Evolutionary conservation across 441 rosid genomes (phyloP), one percentile per base, ranked within the genome.

Genomic region (Bocquillonia castaneifolia): DNA sequence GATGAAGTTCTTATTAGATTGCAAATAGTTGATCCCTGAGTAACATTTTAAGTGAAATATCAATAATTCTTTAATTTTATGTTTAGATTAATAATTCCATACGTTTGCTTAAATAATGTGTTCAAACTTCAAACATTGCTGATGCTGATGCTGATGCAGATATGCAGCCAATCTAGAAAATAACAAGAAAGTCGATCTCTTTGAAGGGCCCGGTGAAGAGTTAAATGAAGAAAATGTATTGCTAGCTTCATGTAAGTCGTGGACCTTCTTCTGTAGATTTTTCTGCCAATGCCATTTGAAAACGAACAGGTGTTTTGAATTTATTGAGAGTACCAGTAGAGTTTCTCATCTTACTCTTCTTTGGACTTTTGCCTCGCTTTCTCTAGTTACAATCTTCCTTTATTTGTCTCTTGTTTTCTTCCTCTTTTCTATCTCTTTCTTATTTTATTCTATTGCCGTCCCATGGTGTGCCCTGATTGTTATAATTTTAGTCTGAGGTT

Each of bases 151-250:
- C 50, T 61, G 51, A 57, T 73, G 26, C 85, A 90, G 98, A 74
- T 77, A 88, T 67, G 80, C 92, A 51, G 76, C 93, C 69, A 90
- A 80, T 79, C 81, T 88, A 72, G 99, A 90, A 61, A 88, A 79
- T 83, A 93, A 91, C 73, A 86, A 87, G 78, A 80, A 91, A 70
- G 85, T 87, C 17, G 92, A 94, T 85, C 90, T 88, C 65, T 92
- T 88, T 74, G 97, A 92, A 64, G 92, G 89, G 69, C 86, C 95
- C 3, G 77, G 61, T 26, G 96, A 90, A 73, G 92, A 79, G 12
- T 80, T 79, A 68, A 80, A 72, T 69, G 97, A 94, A 77, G 94
- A 87, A 45, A 88, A 90, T 75, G 96, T 82, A 59, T 77, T 94
- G 79, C 76, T 88, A n/a, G 98, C 96, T 77, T 90, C 97, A 56